Evolutionary conservation across 2,329 filamentous ascomycete species (phyloP), one percentile per base, ranked within the genome.

Genomic region (Beauveria scarabaeidicola): DNA sequence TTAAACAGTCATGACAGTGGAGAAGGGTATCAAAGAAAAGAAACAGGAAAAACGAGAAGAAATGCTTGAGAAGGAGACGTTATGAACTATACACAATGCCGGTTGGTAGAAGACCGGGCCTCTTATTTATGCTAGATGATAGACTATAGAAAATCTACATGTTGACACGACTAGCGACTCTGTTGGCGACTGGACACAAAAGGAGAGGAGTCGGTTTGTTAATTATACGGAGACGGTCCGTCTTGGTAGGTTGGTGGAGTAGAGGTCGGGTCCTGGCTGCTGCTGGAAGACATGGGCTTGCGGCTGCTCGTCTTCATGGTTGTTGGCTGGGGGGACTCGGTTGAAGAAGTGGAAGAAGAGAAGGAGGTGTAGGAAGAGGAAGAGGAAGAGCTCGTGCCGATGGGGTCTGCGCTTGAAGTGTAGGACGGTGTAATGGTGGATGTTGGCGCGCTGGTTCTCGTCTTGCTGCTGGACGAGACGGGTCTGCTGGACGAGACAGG

Each of bases 1-100:
- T 40, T 73, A 64, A 65, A 63, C 17, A 0, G 13, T 47, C 17
- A 32, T 23, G 11, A 15, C 11, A 36, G 32, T 36, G 8, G 0
- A 27, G 8, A 21, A 41, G 19, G 10, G 23, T 13, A 27, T 5
- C 3, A 10, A 15, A 21, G 19, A 36, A 5, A 29, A 52, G 44
- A 19, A 21, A 3, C 11, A 13, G 17, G 17, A 32, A 3, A 40
- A n/a, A 8, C 32, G 5, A 27, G 11, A 32, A 27, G 36, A 41
- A 32, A 19, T 19, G 46, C 17, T 6, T 15, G 23, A 48, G 46
- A n/a, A 17, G 11, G 8, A 19, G 19, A 19, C 11, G 0, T 36
- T 36, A 15, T 6, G 21, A 19, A 29, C 19, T 40, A 52, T 52
- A 51, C 47, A 44, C 47, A 52, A 19, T 44, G 51, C 25, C 23